Evolutionary conservation across 805 yeast genomes (phyloP).

Genomic region (Sporopachydermia lactativora): DNA sequence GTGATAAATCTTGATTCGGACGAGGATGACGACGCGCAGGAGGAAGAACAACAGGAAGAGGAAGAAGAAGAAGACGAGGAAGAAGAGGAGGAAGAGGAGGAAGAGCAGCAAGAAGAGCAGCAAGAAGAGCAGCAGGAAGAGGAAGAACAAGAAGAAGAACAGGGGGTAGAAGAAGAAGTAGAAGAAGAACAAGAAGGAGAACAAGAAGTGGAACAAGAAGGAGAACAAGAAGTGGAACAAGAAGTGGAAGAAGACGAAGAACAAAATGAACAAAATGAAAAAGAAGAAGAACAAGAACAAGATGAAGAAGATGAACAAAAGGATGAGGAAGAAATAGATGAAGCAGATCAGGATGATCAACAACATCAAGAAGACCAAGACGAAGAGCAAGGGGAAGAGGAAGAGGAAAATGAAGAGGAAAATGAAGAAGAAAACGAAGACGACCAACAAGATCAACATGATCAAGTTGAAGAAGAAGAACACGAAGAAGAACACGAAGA

Average conservation of each 20-base stretch:
- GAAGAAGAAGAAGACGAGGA: slow-evolving; percentile 3
- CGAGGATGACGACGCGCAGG: slow-evolving; percentile 7
- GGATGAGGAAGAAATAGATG: too few species aligned
- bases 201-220: neutral
- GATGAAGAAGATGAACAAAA: neutral
- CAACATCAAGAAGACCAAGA: neutral
- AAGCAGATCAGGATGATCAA: neutral
- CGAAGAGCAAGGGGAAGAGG: neutral
- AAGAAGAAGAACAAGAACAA: neutral
- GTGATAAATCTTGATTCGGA: neutral
- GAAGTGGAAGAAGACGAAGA: slow-evolving; percentile 1
- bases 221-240: neutral
- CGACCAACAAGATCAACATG: neutral
- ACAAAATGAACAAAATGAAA: neutral
- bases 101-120: slow-evolving; percentile 7
- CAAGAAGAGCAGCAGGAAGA: neutral
- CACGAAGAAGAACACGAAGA: slow-evolving; percentile 1
- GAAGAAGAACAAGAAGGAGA: neutral
- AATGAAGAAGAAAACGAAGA: slow-evolving; percentile 4
- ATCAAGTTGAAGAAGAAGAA: neutral
- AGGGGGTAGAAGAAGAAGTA: neutral
- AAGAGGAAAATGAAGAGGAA: slow-evolving; percentile 4
- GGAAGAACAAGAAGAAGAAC: neutral
- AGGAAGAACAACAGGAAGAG: slow-evolving; percentile 3
- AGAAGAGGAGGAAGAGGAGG: slow-evolving; percentile 5